phyloP scores from a whole-genome alignment of 371 early-diverging fungal species.

The Dichotomocladium elegans region DNA sequence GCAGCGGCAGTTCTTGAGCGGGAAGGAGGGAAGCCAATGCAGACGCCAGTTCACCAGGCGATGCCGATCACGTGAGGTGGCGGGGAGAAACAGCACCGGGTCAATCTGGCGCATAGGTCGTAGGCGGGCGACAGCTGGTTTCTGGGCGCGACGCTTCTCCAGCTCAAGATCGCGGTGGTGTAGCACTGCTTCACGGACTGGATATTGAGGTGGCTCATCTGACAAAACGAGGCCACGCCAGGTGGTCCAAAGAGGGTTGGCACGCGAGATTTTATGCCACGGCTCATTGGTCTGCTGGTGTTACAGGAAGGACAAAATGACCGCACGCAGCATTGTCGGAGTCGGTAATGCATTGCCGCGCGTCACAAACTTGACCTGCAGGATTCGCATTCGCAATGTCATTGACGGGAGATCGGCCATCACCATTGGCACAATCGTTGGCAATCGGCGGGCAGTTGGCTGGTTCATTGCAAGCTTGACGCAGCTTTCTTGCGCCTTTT shows the following conservation, averaged over 20 bases:
- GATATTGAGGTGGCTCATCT: background rate
- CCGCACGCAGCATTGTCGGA: background rate
- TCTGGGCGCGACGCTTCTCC: background rate
- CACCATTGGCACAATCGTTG: background rate
- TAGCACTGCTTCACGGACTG: background rate
- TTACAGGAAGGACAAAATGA: background rate
- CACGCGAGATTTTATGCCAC: background rate
- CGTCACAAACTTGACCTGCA: background rate
- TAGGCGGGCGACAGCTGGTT: background rate
- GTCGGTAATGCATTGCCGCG: background rate
- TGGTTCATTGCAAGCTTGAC: background rate
- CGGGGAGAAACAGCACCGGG: background rate
- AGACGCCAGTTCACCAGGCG: conserved; percentile 5
- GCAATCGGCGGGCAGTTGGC: background rate
- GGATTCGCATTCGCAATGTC: background rate
- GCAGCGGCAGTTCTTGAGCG: background rate
- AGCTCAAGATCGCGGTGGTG: background rate
- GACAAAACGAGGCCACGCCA: background rate
- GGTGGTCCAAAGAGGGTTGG: background rate
- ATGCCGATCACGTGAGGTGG: background rate
- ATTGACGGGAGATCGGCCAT: background rate
- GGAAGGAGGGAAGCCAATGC: conserved; percentile 1
- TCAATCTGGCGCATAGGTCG: background rate
- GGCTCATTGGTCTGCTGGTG: background rate
- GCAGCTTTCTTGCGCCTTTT: background rate